Evolutionary conservation across 176 grass and related monocot species (phyloP).

Genomic region (Tillandsia fasciculata): DNA sequence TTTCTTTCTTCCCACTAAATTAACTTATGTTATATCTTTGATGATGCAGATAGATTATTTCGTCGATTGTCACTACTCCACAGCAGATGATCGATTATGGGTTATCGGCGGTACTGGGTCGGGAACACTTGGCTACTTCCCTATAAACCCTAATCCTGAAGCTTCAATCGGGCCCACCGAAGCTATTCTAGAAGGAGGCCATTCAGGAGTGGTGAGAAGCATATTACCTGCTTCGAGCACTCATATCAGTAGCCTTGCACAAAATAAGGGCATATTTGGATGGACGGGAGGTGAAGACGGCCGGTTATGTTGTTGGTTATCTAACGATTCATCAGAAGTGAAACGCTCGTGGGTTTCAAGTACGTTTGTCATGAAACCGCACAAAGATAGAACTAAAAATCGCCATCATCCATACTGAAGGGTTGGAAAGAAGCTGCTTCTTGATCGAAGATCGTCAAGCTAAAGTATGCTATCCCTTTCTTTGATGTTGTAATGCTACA

Average conservation of each 20-base stretch:
- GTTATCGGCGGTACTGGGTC: slow-evolving; percentile 55
- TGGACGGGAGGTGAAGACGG: slow-evolving; percentile 96
- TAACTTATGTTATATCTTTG: neutral
- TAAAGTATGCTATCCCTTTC: neutral
- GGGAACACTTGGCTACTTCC: slow-evolving; percentile 80
- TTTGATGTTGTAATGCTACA: neutral
- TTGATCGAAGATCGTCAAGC: neutral
- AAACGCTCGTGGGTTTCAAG: slow-evolving; percentile 70
- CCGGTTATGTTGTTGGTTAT: slow-evolving; percentile 74
- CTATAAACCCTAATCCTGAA: slow-evolving; percentile 28
- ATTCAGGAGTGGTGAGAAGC: slow-evolving; percentile 61
- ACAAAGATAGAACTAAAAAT: slow-evolving; percentile 29
- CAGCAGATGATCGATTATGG: slow-evolving; percentile 54
- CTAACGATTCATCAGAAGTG: slow-evolving; percentile 24
- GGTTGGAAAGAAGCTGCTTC: neutral
- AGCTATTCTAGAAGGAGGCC: slow-evolving; percentile 78
- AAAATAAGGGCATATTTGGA: slow-evolving; percentile 57
- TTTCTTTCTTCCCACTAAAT: neutral
- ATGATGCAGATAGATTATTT: slow-evolving; percentile 77
- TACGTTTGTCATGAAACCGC: slow-evolving; percentile 30
- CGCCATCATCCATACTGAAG: slow-evolving; percentile 69
- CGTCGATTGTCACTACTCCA: slow-evolving; percentile 82
- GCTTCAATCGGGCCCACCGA: slow-evolving; percentile 37
- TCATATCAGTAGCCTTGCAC: slow-evolving; percentile 19
- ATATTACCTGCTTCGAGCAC: slow-evolving; percentile 35